A percentile compares a stretch with the other conserved stretches of the same genome.
Evolutionary conservation across 495 filamentous ascomycete species (phyloP).

Genomic region (Neurospora hispaniola): DNA sequence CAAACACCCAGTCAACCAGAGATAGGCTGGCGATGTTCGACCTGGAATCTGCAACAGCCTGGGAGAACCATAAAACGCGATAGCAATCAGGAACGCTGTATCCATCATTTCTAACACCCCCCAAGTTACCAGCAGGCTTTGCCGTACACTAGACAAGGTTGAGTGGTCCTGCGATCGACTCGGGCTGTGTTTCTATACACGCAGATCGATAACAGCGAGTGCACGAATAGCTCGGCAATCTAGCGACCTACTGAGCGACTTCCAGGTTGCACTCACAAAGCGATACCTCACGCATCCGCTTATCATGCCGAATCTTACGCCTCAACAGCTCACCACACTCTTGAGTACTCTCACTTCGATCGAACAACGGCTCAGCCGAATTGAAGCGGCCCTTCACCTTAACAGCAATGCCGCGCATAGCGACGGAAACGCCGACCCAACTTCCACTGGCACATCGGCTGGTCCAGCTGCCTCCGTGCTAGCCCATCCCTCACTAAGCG

Average conservation of each 20-base stretch:
- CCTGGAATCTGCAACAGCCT: not conserved
- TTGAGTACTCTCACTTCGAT: conserved; percentile 23
- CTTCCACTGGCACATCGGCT: not conserved
- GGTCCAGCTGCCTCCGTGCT: not conserved
- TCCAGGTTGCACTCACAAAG: not conserved
- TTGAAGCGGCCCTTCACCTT: conserved; percentile 15
- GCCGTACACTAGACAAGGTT: not conserved
- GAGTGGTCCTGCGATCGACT: not conserved
- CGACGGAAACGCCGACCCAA: not conserved
- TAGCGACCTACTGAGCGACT: not conserved
- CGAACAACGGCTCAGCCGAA: conserved; percentile 24
- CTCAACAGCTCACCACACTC: conserved; percentile 17
- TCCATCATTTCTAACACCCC: not conserved
- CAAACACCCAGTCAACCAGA: not conserved
- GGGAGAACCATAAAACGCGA: not conserved
- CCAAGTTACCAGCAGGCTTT: not conserved
- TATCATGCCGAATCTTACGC: conserved; percentile 1
- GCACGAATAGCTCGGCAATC: not conserved
- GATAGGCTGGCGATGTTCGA: not conserved
- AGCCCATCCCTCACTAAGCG: not conserved
- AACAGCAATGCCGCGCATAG: not conserved
- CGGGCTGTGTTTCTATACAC: not conserved
- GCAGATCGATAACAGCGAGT: not conserved
- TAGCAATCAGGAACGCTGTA: not conserved
- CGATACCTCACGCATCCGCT: not conserved